Evolutionary conservation across 495 filamentous ascomycete genomes (phyloP).

Genomic region (Neurospora tetrasperma): DNA sequence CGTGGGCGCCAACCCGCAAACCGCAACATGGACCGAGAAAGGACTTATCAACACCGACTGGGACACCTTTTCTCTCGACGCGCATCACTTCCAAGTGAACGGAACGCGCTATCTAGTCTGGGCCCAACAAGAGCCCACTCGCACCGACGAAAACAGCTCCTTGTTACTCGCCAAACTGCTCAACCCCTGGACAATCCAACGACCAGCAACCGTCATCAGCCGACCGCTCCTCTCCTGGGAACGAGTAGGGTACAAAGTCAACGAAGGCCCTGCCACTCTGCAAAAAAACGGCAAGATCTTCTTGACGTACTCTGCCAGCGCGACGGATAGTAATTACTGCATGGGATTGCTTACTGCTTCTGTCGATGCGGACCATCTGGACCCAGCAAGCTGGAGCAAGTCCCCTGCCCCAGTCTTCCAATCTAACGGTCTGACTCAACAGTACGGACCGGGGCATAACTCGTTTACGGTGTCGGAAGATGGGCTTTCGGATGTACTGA

Average conservation of each 20-base stretch:
- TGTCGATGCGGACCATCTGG: conserved; percentile 27
- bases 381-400: conserved; percentile 36
- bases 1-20: conserved; percentile 14
- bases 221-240: conserved; percentile 39
- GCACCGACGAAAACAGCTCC: conserved; percentile 13
- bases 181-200: conserved; percentile 21
- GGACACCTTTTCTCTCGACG: conserved; percentile 21
- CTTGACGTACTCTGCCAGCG: conserved; percentile 40
- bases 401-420: conserved; percentile 16
- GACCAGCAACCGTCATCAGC: conserved; percentile 25
- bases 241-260: conserved; percentile 40
- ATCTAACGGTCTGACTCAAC: conserved; percentile 22
- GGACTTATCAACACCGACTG: conserved; percentile 20
- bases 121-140: conserved; percentile 19
- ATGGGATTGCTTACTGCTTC: conserved; percentile 39
- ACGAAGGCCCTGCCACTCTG: conserved; percentile 43
- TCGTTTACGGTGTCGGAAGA: conserved; percentile 41
- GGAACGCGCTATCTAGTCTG: conserved; percentile 21
- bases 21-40: conserved; percentile 17
- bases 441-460: conserved; percentile 47
- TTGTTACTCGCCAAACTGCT: conserved; percentile 13
- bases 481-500: conserved; percentile 36
- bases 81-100: conserved; percentile 16
- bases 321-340: conserved; percentile 35
- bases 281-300: conserved; percentile 33